Evolutionary conservation across 352 stramenopile species (phyloP), one percentile per base, ranked within the genome.

Genomic region (Globisporangium canariense): DNA sequence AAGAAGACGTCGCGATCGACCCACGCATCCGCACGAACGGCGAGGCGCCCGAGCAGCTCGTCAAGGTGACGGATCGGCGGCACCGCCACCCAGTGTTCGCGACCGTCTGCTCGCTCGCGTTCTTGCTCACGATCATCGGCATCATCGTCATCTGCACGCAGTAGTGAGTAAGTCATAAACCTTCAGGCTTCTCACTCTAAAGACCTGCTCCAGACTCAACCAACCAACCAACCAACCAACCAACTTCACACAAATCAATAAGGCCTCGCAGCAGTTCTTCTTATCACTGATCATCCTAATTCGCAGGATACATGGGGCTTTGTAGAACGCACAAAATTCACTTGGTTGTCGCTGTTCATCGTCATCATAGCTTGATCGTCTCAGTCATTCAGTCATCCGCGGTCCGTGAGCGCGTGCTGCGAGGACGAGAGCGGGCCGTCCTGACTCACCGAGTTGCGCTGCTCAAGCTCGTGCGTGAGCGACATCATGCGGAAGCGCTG

Each of bases 11-110:
- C 13, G 28, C 61, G 25, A 46, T 73, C 47, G 30, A 77, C 53
- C 55, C 62, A 28, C 71, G 72, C 0, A 77, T 90, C 38, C 56
- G 58, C 10, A 83, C 75, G 0, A 91, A 86, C 53, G 80, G 71
- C 20, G 82, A 91, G 11, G 58, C 76, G 9, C 80, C 79, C 2
- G 80, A 90, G 38, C 83, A 91, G 58, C 72, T 91, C 38, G 79
- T 91, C 57, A 91, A 91, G 54, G 83, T 91, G 47, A 91, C 83
- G 5, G 79, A 91, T 67, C 71, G 76, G 14, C 72, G 72, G 20
- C 83, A 91, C 67, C 77, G 79, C 25, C 85, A 88, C 62, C 83
- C 83, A 1, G 73, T 91, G 34, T 84, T 92, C 59, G 81, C 83
- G 10, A 90, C 81, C 4, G 75, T 86, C 11, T 90, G 83, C 63